Evolutionary conservation across 306 rosid genomes (phyloP).

Genomic region (Pterocarpus santalinus): DNA sequence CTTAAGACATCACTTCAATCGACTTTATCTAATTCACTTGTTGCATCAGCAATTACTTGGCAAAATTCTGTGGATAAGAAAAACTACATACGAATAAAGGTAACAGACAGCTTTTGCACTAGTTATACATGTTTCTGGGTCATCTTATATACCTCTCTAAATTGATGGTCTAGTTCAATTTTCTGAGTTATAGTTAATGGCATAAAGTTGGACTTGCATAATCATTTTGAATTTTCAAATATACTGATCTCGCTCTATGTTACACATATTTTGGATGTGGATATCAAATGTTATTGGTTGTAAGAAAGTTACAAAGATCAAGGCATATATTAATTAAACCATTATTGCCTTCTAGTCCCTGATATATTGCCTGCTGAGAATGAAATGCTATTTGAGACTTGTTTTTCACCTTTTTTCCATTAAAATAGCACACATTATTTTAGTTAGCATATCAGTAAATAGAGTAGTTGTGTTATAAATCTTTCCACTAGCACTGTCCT

Average conservation of each 20-base stretch:
- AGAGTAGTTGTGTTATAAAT: neutral
- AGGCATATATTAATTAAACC: neutral
- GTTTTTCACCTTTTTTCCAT: slow-evolving; percentile 6
- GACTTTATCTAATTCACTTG: slow-evolving; percentile 54
- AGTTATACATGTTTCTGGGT: slow-evolving; percentile 13
- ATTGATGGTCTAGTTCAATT: slow-evolving; percentile 34
- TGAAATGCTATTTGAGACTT: slow-evolving; percentile 13
- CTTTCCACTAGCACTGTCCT: slow-evolving; percentile 27
- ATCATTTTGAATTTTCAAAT: neutral
- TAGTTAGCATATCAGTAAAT: neutral
- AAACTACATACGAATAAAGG: slow-evolving; percentile 76
- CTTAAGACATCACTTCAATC: slow-evolving; percentile 64
- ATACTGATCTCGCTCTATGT: slow-evolving; percentile 7
- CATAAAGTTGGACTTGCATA: slow-evolving; percentile 20
- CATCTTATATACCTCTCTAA: slow-evolving; percentile 6
- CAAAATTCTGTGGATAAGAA: slow-evolving; percentile 53
- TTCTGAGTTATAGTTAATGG: neutral
- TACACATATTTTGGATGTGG: slow-evolving; percentile 27
- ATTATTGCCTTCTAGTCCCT: too few relatives aligned
- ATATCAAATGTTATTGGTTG: slow-evolving; percentile 11
- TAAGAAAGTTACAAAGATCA: slow-evolving; percentile 15
- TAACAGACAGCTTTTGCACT: slow-evolving; percentile 33
- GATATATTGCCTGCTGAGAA: neutral
- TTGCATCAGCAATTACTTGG: slow-evolving; percentile 82
- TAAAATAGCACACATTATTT: slow-evolving; percentile 2